Base-by-base conservation (phyloP, 306 rosid genomes). In the Amphicarpaea edgeworthii region DNA sequence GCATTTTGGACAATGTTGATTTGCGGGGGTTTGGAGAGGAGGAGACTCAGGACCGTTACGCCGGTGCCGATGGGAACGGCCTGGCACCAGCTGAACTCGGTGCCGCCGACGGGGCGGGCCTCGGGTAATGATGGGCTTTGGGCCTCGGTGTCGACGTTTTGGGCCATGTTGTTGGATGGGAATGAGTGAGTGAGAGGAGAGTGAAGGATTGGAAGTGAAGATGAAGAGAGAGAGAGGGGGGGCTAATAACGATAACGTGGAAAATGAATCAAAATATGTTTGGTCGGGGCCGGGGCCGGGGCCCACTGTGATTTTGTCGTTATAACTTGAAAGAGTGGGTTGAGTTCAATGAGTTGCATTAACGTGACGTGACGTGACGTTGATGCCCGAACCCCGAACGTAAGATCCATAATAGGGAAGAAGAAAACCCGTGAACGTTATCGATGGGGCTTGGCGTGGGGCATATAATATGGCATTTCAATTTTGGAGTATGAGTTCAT, bases 21-120 rank as follows among this genome's bases (percentile, higher is more conserved):
- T 30, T 80, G 70, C 0, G 91, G 96, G 7, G 89, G 85, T 66
- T 89, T 92, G 1, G 97, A 85, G 80, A 95, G 70, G 76, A 86
- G 93, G 86, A 95, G 84, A 32, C 88, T 88, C 0, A 92, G 77
- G 15, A 92, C 98, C 1, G 98, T 90, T 26, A 85, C 70, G 55
- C 98, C 98, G 16, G 98, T 95, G 82, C 98, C 97, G n/a, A 51
- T 10, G 8, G 91, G 97, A 0, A 89, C 97, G 55, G 96, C 93
- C 77, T 66, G 81, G 92, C 97, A 92, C 98, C 98, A 95, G 81
- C 96, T 87, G 92, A 70, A 81, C 79, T 95, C 98, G 28, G 97
- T 95, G 77, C 97, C 97, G 7, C 98, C 98, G 40, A 85, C 90
- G 64, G 85, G 77, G 43, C 98, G 90, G 58, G 59, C 12, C 6